phyloP scores from a whole-genome alignment of 108 stramenopile genomes.

The Fistulifera solaris region DNA sequence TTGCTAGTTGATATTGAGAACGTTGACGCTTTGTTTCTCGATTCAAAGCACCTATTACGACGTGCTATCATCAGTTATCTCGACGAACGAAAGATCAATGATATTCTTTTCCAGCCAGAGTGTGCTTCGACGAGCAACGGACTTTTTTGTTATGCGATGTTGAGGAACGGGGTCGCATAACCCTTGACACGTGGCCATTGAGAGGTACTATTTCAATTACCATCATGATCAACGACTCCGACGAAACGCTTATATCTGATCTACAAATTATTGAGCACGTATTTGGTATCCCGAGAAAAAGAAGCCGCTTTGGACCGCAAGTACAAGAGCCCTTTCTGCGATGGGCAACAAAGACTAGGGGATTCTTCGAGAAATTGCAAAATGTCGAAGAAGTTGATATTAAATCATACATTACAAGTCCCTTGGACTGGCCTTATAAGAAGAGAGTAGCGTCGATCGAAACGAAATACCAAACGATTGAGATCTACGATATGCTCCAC shows the following conservation, averaged over 20 bases:
- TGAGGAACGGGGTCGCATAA: neutral
- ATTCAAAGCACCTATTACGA: conserved; percentile 40
- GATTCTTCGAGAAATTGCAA: neutral
- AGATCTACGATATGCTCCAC: conserved; percentile 34
- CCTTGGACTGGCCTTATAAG: neutral
- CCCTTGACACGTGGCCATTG: neutral
- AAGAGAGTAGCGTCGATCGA: conserved; percentile 7
- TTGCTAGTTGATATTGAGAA: conserved; percentile 68
- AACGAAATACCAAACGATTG: conserved; percentile 36
- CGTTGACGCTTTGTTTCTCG: conserved; percentile 45
- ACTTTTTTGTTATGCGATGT: neutral
- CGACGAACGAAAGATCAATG: conserved; percentile 37
- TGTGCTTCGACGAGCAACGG: neutral
- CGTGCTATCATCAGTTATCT: conserved; percentile 50
- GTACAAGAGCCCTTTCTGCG: too few species aligned
- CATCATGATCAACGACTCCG: neutral
- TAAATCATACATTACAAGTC: neutral
- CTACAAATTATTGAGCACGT: neutral
- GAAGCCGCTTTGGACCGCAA: neutral
- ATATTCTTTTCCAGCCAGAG: conserved; percentile 69
- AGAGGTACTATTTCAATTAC: neutral
- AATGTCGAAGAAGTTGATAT: neutral
- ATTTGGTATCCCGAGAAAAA: neutral
- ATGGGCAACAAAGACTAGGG: too few species aligned
- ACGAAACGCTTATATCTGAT: neutral